phyloP scores from a whole-genome alignment of 441 rosid genomes.

The Pelargonium cotyledonis region DNA sequence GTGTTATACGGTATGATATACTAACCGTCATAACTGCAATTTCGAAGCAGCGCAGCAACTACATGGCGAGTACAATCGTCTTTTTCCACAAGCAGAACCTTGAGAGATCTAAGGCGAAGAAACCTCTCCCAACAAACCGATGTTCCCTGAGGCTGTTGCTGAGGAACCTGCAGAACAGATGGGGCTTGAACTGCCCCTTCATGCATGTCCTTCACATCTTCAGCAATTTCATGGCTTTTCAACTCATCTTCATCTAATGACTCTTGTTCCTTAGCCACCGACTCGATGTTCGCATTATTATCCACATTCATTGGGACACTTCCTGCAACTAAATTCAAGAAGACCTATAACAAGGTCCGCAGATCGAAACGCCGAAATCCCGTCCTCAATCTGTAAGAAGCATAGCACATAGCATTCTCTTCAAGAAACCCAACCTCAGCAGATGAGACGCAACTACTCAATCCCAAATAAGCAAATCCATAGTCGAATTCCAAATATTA shows the following conservation, averaged over 20 bases:
- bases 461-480: conserved; percentile 17
- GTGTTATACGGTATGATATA: neutral
- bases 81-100: conserved; percentile 81
- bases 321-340: too few relatives aligned
- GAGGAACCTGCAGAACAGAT: conserved; percentile 32
- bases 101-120: conserved; percentile 57
- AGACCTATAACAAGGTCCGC: conserved; percentile 15
- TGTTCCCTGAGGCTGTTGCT: conserved; percentile 35
- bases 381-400: conserved; percentile 17
- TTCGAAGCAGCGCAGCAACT: conserved; percentile 66
- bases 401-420: conserved; percentile 27
- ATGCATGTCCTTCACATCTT: conserved; percentile 36
- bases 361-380: conserved; percentile 20
- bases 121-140: conserved; percentile 62
- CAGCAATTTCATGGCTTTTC: conserved; percentile 24
- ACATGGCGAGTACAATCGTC: conserved; percentile 78
- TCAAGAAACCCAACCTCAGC: conserved; percentile 28
- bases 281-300: conserved; percentile 29
- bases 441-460: neutral
- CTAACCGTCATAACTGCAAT: conserved; percentile 83
- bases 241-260: conserved; percentile 24
- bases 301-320: conserved; percentile 34
- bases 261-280: conserved; percentile 21
- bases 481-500: conserved; percentile 12
- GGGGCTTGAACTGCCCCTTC: conserved; percentile 29